phyloP scores from a whole-genome alignment of 768 basidiomycete genomes.

The Pleurotus sapidus region DNA sequence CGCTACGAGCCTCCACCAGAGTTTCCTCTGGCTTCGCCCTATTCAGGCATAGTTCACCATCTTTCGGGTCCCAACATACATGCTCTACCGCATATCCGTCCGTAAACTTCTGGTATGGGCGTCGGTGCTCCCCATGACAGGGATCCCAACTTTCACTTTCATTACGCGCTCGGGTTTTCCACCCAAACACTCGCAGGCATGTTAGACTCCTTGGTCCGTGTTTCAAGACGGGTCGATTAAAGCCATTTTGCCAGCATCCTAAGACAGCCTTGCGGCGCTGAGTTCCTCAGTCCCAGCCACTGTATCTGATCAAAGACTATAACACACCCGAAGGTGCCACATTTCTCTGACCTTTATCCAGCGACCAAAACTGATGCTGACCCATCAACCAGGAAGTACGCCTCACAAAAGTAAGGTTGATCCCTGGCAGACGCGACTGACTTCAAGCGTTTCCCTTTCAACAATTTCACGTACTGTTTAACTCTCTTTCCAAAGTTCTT shows the following conservation, averaged over 20 bases:
- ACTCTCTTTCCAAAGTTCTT: too few relatives aligned
- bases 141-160: slow-evolving; percentile 70
- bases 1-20: slow-evolving; percentile 94
- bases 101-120: slow-evolving; percentile 73
- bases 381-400: too few relatives aligned
- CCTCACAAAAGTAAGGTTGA: too few relatives aligned
- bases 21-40: slow-evolving; percentile 95
- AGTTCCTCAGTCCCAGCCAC: slow-evolving; percentile 58
- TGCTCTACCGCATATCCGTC: slow-evolving; percentile 78
- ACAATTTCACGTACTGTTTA: too few relatives aligned
- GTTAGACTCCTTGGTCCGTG: slow-evolving; percentile 88
- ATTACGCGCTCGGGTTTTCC: slow-evolving; percentile 86
- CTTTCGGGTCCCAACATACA: slow-evolving; percentile 87
- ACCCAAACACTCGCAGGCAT: slow-evolving; percentile 82
- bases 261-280: slow-evolving; percentile 59
- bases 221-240: slow-evolving; percentile 82
- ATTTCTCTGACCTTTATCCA: slow-evolving; percentile 58
- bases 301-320: slow-evolving; percentile 57
- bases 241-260: slow-evolving; percentile 78
- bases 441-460: too few relatives aligned
- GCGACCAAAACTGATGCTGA: slow-evolving; percentile 65
- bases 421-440: too few relatives aligned
- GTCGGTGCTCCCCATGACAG: slow-evolving; percentile 67
- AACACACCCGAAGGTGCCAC: slow-evolving; percentile 68
- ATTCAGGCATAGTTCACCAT: slow-evolving; percentile 88